These are phyloP conservation scores for Acer negundo DNA, from an alignment of 345 rosid species.

Conservation along the genomic window DNA sequence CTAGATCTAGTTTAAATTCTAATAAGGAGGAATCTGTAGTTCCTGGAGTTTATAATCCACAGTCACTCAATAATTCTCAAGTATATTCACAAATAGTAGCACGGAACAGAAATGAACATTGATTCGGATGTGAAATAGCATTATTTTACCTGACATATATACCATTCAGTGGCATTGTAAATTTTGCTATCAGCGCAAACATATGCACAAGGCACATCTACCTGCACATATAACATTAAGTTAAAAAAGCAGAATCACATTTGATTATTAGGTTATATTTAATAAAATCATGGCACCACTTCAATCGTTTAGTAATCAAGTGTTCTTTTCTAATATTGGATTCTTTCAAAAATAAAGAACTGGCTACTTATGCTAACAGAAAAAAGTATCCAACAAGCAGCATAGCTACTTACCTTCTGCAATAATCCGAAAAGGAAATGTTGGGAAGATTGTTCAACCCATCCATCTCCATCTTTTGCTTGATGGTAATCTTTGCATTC, in stretches of 20 bases:
- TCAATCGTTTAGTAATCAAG: background rate
- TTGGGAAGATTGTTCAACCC: slow-evolving; percentile 92
- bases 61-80: background rate
- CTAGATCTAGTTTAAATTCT: background rate
- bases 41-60: background rate
- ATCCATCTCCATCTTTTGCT: slow-evolving; percentile 99
- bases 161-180: slow-evolving; percentile 94
- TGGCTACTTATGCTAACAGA: background rate
- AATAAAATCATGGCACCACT: background rate
- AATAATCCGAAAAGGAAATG: slow-evolving; percentile 78
- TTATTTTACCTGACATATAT: slow-evolving; percentile 82
- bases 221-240: slow-evolving; percentile 44
- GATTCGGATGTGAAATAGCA: slow-evolving; percentile 3
- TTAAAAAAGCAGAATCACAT: slow-evolving; percentile 7
- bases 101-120: slow-evolving; percentile 5
- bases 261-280: background rate
- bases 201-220: slow-evolving; percentile 79
- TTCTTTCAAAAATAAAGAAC: slow-evolving; percentile 12
- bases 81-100: background rate
- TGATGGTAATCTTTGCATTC: slow-evolving; percentile 94
- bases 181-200: slow-evolving; percentile 91
- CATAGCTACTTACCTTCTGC: slow-evolving; percentile 62
- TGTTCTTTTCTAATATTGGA: background rate
- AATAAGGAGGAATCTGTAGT: background rate
- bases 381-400: background rate